Conservation (phyloP, 192 early-diverging fungal genomes). For the Chytriomyces confervae region DNA sequence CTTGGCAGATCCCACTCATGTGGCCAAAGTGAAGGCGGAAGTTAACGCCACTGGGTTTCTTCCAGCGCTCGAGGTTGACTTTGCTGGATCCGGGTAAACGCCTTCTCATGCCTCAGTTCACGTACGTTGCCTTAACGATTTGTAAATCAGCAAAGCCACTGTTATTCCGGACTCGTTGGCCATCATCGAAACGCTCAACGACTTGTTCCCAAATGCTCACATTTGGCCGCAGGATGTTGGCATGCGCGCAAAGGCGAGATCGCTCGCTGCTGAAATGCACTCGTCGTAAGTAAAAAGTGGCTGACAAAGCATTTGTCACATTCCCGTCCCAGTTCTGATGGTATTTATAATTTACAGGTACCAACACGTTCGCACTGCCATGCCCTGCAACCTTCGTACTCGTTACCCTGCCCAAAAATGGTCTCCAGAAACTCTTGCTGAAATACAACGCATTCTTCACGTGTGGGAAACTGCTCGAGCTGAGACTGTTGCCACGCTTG, state of each 20-base stretch:
- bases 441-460: conserved; percentile 5
- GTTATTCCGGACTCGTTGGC: conserved; percentile 25
- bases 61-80: conserved; percentile 6
- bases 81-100: not conserved
- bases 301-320: not conserved
- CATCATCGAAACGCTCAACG: conserved; percentile 17
- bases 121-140: not conserved
- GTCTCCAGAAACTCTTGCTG: not conserved
- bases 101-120: not conserved
- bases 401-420: conserved; percentile 6
- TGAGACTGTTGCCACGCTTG: not conserved
- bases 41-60: conserved; percentile 3
- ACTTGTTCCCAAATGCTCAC: conserved; percentile 8
- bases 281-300: not conserved
- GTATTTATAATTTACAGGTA: not conserved
- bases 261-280: conserved; percentile 25
- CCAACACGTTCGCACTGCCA: not conserved
- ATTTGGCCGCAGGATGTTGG: conserved; percentile 8
- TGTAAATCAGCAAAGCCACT: not conserved
- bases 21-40: not conserved
- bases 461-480: conserved; percentile 14
- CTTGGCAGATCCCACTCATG: not conserved
- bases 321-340: not conserved
- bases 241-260: not conserved
- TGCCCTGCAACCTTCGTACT: conserved; percentile 27